A percentile compares a stretch with the other conserved stretches of the same genome.
phyloP scores from a whole-genome alignment of 2,329 filamentous ascomycete species.

The Parastagonospora avenae region DNA sequence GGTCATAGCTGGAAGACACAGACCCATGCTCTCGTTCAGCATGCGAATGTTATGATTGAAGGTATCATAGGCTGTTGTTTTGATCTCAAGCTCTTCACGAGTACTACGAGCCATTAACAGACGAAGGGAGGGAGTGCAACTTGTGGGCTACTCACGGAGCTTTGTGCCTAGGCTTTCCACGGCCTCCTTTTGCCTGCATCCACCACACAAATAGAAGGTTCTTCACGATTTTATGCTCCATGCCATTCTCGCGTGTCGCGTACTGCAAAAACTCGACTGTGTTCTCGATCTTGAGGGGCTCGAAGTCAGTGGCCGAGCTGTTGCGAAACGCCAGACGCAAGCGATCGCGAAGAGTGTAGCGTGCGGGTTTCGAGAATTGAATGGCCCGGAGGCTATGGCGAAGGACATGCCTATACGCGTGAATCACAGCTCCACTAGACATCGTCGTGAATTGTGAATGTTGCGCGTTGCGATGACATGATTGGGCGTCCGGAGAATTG shows the following conservation, averaged over 20 bases:
- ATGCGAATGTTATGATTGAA: slow-evolving; percentile 73
- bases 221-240: slow-evolving; percentile 75
- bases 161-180: slow-evolving; percentile 34
- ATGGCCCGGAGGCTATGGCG: slow-evolving; percentile 71
- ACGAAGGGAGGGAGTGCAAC: too few relatives aligned
- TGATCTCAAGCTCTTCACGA: slow-evolving; percentile 36
- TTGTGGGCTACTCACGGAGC: slow-evolving; percentile 16
- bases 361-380: slow-evolving; percentile 71
- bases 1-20: slow-evolving; percentile 56
- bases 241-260: slow-evolving; percentile 65
- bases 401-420: slow-evolving; percentile 73
- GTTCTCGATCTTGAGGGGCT: slow-evolving; percentile 59
- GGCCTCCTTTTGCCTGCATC: slow-evolving; percentile 46
- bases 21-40: slow-evolving; percentile 74
- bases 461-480: slow-evolving; percentile 8
- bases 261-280: slow-evolving; percentile 73
- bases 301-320: slow-evolving; percentile 34
- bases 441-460: slow-evolving; percentile 22
- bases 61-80: slow-evolving; percentile 57
- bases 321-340: slow-evolving; percentile 50
- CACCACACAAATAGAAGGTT: slow-evolving; percentile 64
- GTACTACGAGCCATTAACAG: slow-evolving; percentile 18
- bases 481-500: slow-evolving; percentile 19
- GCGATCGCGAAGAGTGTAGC: slow-evolving; percentile 63
- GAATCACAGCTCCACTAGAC: slow-evolving; percentile 56